A percentile compares a stretch with the other conserved stretches of the same genome.
Evolutionary conservation across 1,284 basidiomycete genomes (phyloP).

Genomic region (Coniferiporia weirii): DNA sequence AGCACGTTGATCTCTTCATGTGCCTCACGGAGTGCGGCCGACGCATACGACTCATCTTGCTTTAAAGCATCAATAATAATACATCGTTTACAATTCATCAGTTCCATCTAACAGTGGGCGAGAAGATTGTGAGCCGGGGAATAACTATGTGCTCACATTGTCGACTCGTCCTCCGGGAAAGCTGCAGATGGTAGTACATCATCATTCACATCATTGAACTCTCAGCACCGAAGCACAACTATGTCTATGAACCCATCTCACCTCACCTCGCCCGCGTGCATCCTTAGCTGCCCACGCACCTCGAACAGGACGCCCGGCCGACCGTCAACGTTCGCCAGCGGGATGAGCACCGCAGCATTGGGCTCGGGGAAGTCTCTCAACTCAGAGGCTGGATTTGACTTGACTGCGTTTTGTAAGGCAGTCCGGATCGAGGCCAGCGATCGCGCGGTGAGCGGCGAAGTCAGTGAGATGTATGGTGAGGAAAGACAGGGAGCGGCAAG

Average conservation of each 20-base stretch:
- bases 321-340: constrained; percentile 65
- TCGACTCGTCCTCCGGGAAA: constrained; percentile 77
- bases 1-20: constrained; percentile 66
- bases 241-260: constrained; percentile 28
- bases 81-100: background rate
- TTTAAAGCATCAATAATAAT: constrained; percentile 25
- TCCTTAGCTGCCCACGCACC: constrained; percentile 60
- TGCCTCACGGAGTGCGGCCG: constrained; percentile 66
- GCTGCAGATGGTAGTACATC: constrained; percentile 35
- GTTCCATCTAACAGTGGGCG: too few relatives aligned
- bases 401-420: constrained; percentile 29
- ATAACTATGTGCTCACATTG: constrained; percentile 27
- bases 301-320: constrained; percentile 65
- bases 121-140: background rate
- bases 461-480: constrained; percentile 29
- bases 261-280: constrained; percentile 81
- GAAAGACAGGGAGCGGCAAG: constrained; percentile 19
- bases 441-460: constrained; percentile 35
- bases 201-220: background rate
- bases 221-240: background rate
- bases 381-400: constrained; percentile 16
- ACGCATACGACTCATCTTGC: constrained; percentile 51
- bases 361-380: constrained; percentile 21
- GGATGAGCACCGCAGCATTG: constrained; percentile 67
- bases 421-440: constrained; percentile 37